phyloP scores from a whole-genome alignment of 164 flowering plant genomes.

The Nelumbo lutea region DNA sequence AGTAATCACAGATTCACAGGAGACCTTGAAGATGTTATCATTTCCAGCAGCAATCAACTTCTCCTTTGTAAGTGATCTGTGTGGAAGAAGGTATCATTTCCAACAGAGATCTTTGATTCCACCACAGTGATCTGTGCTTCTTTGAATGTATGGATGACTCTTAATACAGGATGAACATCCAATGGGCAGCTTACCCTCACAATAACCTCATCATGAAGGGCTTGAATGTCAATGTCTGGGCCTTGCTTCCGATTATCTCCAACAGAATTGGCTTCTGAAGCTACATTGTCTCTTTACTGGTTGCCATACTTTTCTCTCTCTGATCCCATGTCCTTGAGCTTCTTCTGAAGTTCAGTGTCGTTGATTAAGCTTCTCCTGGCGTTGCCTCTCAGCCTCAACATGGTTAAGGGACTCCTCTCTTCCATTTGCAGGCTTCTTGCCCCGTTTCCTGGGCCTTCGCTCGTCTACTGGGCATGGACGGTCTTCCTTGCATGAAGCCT shows the following conservation, averaged over 20 bases:
- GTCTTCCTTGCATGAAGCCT: too few relatives aligned
- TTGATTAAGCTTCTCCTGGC: conserved; percentile 51
- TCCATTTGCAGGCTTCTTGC: conserved; percentile 30
- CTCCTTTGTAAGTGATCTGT: conserved; percentile 78
- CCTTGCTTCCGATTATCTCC: conserved; percentile 18
- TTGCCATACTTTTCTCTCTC: conserved; percentile 46
- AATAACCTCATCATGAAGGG: conserved; percentile 4
- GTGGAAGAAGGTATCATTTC: conserved; percentile 62
- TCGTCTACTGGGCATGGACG: conserved; percentile 34
- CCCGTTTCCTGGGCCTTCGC: conserved; percentile 68
- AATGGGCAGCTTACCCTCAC: conserved; percentile 20
- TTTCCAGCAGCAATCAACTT: conserved; percentile 49
- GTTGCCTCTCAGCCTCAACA: conserved; percentile 63
- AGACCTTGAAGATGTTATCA: too few relatives aligned
- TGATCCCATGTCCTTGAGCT: conserved; percentile 37
- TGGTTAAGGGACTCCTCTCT: conserved; percentile 94
- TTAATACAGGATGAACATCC: conserved; percentile 64
- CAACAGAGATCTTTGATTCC: conserved; percentile 58
- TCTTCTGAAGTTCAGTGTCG: conserved; percentile 43
- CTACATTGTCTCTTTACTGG: conserved; percentile 30
- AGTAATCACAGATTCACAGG: too few relatives aligned
- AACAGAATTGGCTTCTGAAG: conserved; percentile 23
- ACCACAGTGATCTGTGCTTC: conserved; percentile 51
- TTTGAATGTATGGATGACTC: conserved; percentile 64
- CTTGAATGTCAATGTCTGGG: conserved; percentile 52